Conservation (phyloP, 2,329 filamentous ascomycete genomes). For the Dothiorella sarmentorum region DNA sequence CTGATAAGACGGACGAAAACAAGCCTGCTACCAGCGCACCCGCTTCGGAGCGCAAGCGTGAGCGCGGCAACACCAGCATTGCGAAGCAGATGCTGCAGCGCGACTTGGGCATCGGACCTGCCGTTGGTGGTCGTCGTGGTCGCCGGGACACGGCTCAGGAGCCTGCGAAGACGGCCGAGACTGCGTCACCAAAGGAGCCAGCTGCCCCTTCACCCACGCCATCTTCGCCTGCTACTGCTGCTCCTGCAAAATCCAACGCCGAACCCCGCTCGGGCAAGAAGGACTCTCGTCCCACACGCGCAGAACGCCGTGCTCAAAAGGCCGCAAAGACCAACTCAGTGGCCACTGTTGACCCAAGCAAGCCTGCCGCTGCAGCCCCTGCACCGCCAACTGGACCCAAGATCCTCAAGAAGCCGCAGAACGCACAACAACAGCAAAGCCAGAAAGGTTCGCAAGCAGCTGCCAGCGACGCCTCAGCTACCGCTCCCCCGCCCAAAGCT, state of each 20-base stretch:
- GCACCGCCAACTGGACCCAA: constrained; percentile 19
- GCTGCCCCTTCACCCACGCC: background rate
- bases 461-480: background rate
- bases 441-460: constrained; percentile 20
- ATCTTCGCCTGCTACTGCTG: constrained; percentile 20
- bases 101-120: constrained; percentile 55
- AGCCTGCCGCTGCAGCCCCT: constrained; percentile 26
- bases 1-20: constrained; percentile 22
- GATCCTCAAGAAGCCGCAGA: constrained; percentile 21
- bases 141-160: constrained; percentile 22
- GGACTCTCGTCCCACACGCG: constrained; percentile 34
- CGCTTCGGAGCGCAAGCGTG: constrained; percentile 48
- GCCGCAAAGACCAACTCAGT: constrained; percentile 35
- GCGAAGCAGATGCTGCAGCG: constrained; percentile 60
- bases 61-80: constrained; percentile 51
- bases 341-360: constrained; percentile 30
- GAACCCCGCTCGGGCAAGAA: constrained; percentile 32
- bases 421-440: constrained; percentile 17
- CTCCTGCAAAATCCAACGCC: background rate
- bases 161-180: constrained; percentile 27
- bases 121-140: constrained; percentile 41
- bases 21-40: constrained; percentile 26
- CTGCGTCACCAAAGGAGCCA: constrained; percentile 28
- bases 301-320: constrained; percentile 38
- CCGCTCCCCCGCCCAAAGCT: constrained; percentile 8